Evolutionary conservation across 148 eudicot species (phyloP), one percentile per base, ranked within the genome.

Genomic region (Nepenthes gracilis): DNA sequence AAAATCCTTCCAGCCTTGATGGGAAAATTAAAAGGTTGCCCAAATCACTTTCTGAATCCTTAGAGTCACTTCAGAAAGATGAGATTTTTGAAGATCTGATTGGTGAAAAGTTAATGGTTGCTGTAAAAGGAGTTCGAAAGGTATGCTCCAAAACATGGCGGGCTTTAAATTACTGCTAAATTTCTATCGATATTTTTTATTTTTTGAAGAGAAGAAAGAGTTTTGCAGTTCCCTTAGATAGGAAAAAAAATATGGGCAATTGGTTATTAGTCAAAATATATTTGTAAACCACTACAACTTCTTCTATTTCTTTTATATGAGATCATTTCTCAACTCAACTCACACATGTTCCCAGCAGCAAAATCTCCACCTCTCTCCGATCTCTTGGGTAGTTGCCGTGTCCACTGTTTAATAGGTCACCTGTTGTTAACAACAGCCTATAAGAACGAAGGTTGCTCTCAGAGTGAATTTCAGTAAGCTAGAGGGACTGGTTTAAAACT

Each of bases 51-150:
- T 66, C 84, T 2, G 95, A 85, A 77, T 81, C 99, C 59, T 66
- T 86, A 55, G 79, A 79, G 61, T 85, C 97, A 56, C 90, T 94
- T 60, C 66, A 80, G 51, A 80, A 78, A 53, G 95, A 94, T 61
- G 50, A 10, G 35, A 62, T 83, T 54, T 74, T 89, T 62, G 62
- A 55, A 49, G 84, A 83, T 13, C 61, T 89, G 43, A 63, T 94
- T 9, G 83, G 88, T 60, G 85, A 83, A 69, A 89, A 83, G 59
- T 75, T 94, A 56, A 47, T 78, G 64, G 64, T 72, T 12, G 97
- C 95, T 58, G 76, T 89, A 54, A 81, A 60, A 76, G 97, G 82
- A 68, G 80, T 94, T 55, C 69, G 92, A 23, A 83, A 86, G 95
- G 99, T 94, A 81, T 43, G 65, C 57, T 58, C 47, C 6, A 10